These are phyloP conservation scores for Blastobotrys aristatus DNA, from an alignment of 1,139 yeast genomes.

Conservation along the genomic window DNA sequence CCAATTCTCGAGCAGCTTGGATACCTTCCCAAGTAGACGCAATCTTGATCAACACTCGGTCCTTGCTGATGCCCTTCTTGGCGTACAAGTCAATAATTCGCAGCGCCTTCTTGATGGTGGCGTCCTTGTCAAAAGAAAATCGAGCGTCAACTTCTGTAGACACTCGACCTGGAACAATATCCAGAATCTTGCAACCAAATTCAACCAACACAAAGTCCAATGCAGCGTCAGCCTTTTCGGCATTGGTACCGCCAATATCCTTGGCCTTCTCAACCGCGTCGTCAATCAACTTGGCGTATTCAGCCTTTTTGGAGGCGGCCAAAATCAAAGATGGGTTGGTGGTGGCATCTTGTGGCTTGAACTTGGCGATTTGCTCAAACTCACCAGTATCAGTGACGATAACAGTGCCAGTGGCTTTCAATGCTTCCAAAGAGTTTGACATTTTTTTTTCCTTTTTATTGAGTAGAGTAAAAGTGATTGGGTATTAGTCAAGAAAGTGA, in stretches of 20 bases:
- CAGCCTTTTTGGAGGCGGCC: constrained; percentile 90
- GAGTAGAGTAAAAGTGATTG: background rate
- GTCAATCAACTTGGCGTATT: constrained; percentile 85
- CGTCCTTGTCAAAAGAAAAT: constrained; percentile 90
- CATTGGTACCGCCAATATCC: constrained; percentile 45
- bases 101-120: constrained; percentile 86
- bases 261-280: constrained; percentile 86
- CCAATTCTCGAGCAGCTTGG: constrained; percentile 96
- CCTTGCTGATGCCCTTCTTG: constrained; percentile 77
- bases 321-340: constrained; percentile 97
- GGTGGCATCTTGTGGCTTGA: constrained; percentile 98
- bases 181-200: constrained; percentile 89
- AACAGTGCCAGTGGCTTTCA: constrained; percentile 91
- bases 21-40: constrained; percentile 99
- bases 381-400: constrained; percentile 99
- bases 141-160: constrained; percentile 99
- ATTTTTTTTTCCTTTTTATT: constrained; percentile 29
- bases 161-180: constrained; percentile 98
- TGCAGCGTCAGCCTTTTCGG: constrained; percentile 67
- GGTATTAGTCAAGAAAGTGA: background rate
- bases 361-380: constrained; percentile 88
- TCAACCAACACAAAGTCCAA: constrained; percentile 91
- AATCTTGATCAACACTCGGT: constrained; percentile 88
- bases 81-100: constrained; percentile 81
- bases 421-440: constrained; percentile 80